phyloP scores from a whole-genome alignment of 371 early-diverging fungal genomes.

The Actinomucor elegans region DNA sequence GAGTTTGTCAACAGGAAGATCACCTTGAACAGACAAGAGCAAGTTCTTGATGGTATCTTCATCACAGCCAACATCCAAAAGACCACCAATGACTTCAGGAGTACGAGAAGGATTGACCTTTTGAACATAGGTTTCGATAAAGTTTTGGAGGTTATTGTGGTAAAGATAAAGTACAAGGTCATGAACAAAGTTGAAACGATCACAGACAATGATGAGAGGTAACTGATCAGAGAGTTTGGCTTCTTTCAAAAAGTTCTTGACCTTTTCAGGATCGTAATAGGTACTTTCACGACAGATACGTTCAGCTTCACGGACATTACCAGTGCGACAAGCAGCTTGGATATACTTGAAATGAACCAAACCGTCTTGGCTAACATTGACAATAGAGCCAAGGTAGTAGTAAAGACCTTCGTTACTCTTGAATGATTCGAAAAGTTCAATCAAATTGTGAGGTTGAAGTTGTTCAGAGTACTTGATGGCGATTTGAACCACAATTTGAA shows the following conservation, averaged over 20 bases:
- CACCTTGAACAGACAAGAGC: slow-evolving; percentile 74
- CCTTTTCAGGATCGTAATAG: slow-evolving; percentile 94
- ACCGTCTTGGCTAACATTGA: slow-evolving; percentile 92
- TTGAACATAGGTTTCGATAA: slow-evolving; percentile 97
- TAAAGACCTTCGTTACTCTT: slow-evolving; percentile 93
- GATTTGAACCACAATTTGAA: slow-evolving; percentile 93
- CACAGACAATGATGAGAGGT: slow-evolving; percentile 97
- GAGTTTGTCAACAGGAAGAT: slow-evolving; percentile 84
- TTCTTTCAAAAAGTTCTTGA: slow-evolving; percentile 98
- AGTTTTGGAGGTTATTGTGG: slow-evolving; percentile 89
- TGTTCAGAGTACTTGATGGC: slow-evolving; percentile 96
- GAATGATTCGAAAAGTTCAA: slow-evolving; percentile 88
- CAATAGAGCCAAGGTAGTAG: slow-evolving; percentile 93
- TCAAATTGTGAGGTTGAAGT: slow-evolving; percentile 83
- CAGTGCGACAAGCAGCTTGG: slow-evolving; percentile 91
- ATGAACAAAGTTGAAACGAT: slow-evolving; percentile 95
- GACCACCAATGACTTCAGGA: slow-evolving; percentile 95
- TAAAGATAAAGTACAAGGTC: slow-evolving; percentile 95
- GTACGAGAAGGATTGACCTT: slow-evolving; percentile 94
- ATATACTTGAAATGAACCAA: slow-evolving; percentile 98
- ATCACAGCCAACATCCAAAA: slow-evolving; percentile 97
- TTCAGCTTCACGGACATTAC: slow-evolving; percentile 97
- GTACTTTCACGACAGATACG: slow-evolving; percentile 95
- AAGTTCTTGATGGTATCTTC: slow-evolving; percentile 90
- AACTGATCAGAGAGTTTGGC: slow-evolving; percentile 93